These are phyloP conservation scores for Lecanicillium sp. DNA, from an alignment of 2,329 filamentous ascomycete genomes.

Conservation along the genomic window DNA sequence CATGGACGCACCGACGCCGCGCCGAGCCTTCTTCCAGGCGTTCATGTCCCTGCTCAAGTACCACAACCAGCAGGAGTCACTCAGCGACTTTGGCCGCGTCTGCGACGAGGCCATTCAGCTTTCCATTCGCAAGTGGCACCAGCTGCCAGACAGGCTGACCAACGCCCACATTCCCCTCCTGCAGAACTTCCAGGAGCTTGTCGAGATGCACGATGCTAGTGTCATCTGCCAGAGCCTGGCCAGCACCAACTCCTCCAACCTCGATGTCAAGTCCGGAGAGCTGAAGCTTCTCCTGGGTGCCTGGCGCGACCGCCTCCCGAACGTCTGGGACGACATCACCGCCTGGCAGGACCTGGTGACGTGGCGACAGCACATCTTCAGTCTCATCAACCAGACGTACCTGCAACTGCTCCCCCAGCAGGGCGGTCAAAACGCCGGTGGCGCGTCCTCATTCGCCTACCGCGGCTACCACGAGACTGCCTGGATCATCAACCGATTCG, in stretches of 20 bases:
- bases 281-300: slow-evolving; percentile 88
- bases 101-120: slow-evolving; percentile 97
- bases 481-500: slow-evolving; percentile 99
- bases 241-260: slow-evolving; percentile 73
- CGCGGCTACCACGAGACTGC: slow-evolving; percentile 97
- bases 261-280: slow-evolving; percentile 93
- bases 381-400: slow-evolving; percentile 92
- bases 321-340: slow-evolving; percentile 99
- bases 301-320: slow-evolving; percentile 92
- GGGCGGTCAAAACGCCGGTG: slow-evolving; percentile 68
- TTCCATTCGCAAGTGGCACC: slow-evolving; percentile 97
- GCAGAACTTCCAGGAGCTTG: slow-evolving; percentile 96
- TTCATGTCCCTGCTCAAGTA: slow-evolving; percentile 96
- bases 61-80: slow-evolving; percentile 77
- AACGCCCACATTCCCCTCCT: slow-evolving; percentile 92
- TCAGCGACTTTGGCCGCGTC: slow-evolving; percentile 76
- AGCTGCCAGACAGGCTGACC: slow-evolving; percentile 87
- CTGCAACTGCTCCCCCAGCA: slow-evolving; percentile 75
- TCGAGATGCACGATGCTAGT: slow-evolving; percentile 95
- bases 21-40: slow-evolving; percentile 93
- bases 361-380: slow-evolving; percentile 98
- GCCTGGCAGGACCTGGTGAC: slow-evolving; percentile 99
- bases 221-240: slow-evolving; percentile 90
- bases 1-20: slow-evolving; percentile 92
- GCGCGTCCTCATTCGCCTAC: slow-evolving; percentile 85